phyloP scores from a whole-genome alignment of 2,329 filamentous ascomycete species.

The Aspergillus sp. region DNA sequence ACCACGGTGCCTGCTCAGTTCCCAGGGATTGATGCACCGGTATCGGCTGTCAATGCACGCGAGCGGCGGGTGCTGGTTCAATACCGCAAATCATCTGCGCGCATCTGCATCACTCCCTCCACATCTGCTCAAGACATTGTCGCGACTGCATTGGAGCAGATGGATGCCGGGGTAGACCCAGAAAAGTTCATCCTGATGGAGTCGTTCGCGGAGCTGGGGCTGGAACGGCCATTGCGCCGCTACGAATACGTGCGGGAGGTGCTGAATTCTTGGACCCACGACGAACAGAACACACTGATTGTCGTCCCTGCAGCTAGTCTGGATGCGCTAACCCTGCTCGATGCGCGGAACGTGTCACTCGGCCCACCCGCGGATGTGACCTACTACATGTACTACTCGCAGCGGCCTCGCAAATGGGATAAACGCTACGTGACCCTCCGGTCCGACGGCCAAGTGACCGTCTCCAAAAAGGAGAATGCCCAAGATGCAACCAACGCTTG shows the following conservation, averaged over 20 bases:
- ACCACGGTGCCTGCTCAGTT: slow-evolving; percentile 32
- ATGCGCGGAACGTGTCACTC: slow-evolving; percentile 64
- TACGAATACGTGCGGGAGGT: slow-evolving; percentile 87
- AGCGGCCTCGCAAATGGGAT: slow-evolving; percentile 81
- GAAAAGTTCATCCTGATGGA: slow-evolving; percentile 73
- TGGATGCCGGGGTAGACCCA: slow-evolving; percentile 66
- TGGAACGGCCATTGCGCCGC: slow-evolving; percentile 78
- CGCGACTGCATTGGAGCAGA: slow-evolving; percentile 62
- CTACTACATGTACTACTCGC: slow-evolving; percentile 77
- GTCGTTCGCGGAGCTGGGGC: slow-evolving; percentile 70
- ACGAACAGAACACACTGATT: slow-evolving; percentile 73
- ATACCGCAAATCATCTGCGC: slow-evolving; percentile 68
- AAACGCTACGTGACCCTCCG: slow-evolving; percentile 79
- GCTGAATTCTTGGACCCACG: slow-evolving; percentile 88
- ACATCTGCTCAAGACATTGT: slow-evolving; percentile 77
- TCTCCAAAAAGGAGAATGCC: slow-evolving; percentile 70
- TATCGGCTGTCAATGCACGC: slow-evolving; percentile 77
- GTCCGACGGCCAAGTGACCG: slow-evolving; percentile 68
- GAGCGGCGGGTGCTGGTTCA: slow-evolving; percentile 74
- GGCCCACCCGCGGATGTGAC: slow-evolving; percentile 66
- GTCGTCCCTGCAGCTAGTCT: slow-evolving; percentile 64
- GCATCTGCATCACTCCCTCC: slow-evolving; percentile 70
- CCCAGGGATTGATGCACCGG: slow-evolving; percentile 70
- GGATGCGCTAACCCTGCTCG: slow-evolving; percentile 51
- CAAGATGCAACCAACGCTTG: slow-evolving; percentile 73